These are phyloP conservation scores for Puccinia polysora DNA, from an alignment of 1,284 basidiomycete genomes.

Conservation along the genomic window DNA sequence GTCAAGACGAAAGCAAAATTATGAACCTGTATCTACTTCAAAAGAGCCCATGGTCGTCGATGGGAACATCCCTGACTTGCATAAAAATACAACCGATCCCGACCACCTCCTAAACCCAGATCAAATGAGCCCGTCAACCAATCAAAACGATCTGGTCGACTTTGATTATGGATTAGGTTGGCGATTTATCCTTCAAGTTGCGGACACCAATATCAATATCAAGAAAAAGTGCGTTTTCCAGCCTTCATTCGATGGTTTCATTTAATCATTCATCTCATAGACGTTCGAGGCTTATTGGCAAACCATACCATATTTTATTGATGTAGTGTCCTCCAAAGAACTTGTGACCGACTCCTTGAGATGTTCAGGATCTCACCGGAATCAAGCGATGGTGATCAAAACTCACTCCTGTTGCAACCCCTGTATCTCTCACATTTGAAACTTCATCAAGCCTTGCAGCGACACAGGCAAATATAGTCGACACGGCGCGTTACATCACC, in stretches of 20 bases:
- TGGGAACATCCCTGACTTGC: background rate
- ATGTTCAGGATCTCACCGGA: conserved; percentile 11
- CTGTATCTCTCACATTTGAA: too few relatives aligned
- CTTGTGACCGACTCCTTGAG: conserved; percentile 2
- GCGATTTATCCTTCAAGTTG: conserved; percentile 1
- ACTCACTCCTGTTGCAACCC: too few relatives aligned
- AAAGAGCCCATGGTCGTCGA: background rate
- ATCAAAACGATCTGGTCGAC: background rate
- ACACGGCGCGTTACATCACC: too few relatives aligned
- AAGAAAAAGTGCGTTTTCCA: background rate
- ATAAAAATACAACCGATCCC: background rate
- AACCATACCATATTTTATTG: background rate
- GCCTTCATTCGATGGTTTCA: background rate
- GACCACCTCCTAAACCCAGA: background rate
- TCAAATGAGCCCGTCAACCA: background rate
- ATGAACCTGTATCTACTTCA: background rate
- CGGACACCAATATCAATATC: background rate
- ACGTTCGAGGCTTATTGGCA: background rate
- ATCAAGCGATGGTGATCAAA: background rate
- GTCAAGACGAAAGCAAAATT: background rate
- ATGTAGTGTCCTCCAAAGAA: conserved; percentile 10
- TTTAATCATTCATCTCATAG: background rate
- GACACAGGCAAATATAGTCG: too few relatives aligned
- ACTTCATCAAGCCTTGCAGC: too few relatives aligned
- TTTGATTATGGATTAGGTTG: conserved; percentile 18